Conservation (phyloP, 1,284 basidiomycete species). For the Melampsora americana region DNA sequence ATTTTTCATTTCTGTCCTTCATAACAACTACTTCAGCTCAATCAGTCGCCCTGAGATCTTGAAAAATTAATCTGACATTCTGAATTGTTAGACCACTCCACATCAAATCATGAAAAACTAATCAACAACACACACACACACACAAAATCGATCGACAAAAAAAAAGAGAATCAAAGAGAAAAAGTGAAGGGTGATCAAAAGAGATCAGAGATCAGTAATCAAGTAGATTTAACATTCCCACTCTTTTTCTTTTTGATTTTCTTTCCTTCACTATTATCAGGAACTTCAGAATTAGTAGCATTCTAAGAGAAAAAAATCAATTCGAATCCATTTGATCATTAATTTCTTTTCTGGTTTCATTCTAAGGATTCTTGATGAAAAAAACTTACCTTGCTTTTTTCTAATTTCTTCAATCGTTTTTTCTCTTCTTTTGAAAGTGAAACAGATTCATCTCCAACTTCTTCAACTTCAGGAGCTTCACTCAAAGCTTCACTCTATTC, state of each 20-base stretch:
- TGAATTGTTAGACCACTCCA: not conserved
- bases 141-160: not conserved
- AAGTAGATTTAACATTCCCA: not conserved
- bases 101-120: not conserved
- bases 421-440: not conserved
- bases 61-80: no score
- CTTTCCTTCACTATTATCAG: not conserved
- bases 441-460: not conserved
- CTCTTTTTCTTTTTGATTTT: conserved; percentile 14
- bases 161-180: not conserved
- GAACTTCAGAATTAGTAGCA: not conserved
- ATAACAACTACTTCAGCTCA: no score
- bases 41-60: no score
- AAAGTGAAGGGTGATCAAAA: not conserved
- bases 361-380: not conserved
- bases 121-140: not conserved
- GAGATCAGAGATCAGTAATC: not conserved
- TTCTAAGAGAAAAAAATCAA: no score
- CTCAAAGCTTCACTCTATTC: not conserved
- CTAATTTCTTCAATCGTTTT: not conserved
- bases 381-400: conserved; percentile 1
- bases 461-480: not conserved
- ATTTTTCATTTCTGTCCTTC: no score
- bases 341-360: no score
- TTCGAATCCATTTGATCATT: no score